phyloP scores from a whole-genome alignment of 148 eudicot genomes.

The Cornus controversa region DNA sequence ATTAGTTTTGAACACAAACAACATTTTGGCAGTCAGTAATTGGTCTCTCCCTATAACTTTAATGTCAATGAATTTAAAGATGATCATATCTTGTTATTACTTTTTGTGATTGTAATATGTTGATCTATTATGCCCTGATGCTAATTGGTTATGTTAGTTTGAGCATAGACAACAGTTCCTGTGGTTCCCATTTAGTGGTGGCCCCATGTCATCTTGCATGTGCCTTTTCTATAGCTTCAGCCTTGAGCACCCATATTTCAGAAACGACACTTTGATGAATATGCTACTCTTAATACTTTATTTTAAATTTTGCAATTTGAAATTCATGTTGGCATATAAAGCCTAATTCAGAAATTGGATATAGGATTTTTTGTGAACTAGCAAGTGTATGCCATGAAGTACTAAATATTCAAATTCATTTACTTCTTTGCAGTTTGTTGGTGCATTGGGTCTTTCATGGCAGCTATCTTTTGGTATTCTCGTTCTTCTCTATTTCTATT shows the following conservation, averaged over 20 bases:
- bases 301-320: no score
- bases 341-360: background rate
- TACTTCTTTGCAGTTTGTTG: slow-evolving; percentile 73
- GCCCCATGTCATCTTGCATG: background rate
- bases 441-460: slow-evolving; percentile 95
- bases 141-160: background rate
- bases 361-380: background rate
- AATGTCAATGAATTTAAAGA: background rate
- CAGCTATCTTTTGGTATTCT: slow-evolving; percentile 90
- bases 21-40: no score
- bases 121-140: background rate
- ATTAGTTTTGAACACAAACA: no score
- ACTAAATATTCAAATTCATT: background rate
- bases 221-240: background rate
- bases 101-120: background rate
- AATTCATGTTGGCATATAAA: no score
- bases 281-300: background rate
- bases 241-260: background rate
- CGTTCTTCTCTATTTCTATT: slow-evolving; percentile 90
- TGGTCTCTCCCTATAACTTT: no score
- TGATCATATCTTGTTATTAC: background rate
- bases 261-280: background rate
- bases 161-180: background rate
- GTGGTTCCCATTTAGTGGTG: background rate
- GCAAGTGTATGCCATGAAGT: background rate